These are phyloP conservation scores for Candida gigantensis DNA, from an alignment of 1,139 yeast species.

Conservation along the genomic window DNA sequence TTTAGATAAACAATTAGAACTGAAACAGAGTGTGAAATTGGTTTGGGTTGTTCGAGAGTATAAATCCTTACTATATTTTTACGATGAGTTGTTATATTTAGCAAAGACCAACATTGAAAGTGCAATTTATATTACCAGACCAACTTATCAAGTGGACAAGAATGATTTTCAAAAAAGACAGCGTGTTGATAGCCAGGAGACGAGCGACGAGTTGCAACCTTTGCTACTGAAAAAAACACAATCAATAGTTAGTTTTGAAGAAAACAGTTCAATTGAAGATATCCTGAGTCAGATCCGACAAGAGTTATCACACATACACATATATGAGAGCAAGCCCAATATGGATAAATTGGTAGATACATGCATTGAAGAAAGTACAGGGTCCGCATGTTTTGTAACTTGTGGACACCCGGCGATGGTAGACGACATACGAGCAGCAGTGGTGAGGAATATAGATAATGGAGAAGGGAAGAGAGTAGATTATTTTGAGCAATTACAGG, in stretches of 20 bases:
- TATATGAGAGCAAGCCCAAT: constrained; percentile 50
- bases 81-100: constrained; percentile 45
- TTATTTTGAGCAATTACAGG: constrained; percentile 48
- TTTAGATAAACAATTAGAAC: constrained; percentile 17
- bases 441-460: constrained; percentile 28
- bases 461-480: constrained; percentile 41
- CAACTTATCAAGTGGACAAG: constrained; percentile 15
- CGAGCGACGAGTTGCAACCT: constrained; percentile 4
- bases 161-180: constrained; percentile 6
- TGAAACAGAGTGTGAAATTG: constrained; percentile 34
- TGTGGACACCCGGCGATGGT: constrained; percentile 54
- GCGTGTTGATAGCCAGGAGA: too few relatives aligned
- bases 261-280: neutral
- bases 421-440: constrained; percentile 46
- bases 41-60: constrained; percentile 55
- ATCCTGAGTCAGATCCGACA: neutral
- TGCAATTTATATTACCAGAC: constrained; percentile 48
- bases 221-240: neutral
- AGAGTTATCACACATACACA: constrained; percentile 30
- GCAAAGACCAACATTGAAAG: constrained; percentile 31
- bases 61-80: constrained; percentile 50
- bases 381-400: constrained; percentile 46
- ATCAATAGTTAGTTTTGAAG: constrained; percentile 12
- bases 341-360: constrained; percentile 34
- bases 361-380: constrained; percentile 37